Evolutionary conservation across 352 stramenopile species (phyloP), one percentile per base, ranked within the genome.

Genomic region (Phytophthora rubi): DNA sequence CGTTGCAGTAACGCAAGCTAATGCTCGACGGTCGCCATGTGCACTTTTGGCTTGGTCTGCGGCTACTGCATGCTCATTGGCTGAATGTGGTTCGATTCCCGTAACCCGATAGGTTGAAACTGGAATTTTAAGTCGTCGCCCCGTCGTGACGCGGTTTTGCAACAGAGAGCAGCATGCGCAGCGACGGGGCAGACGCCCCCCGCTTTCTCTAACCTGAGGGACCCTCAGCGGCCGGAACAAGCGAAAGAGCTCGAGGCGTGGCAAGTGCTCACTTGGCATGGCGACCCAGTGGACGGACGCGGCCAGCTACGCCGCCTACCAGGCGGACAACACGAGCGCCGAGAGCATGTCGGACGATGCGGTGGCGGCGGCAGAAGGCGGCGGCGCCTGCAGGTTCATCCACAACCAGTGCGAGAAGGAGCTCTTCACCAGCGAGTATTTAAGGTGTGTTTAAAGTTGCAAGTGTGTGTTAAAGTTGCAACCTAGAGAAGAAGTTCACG

Each of bases 351-450:
- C 63, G 51, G 62, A 72, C 37, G 59, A 57, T 12, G 33, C 33
- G 5, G 21, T 30, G 26, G 7, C 28, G 5, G 21, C 39, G 26
- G 7, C 28, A 0, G 53, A 68, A 6, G 33, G 33, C 10, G 33
- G 8, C 8, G 33, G 33, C 33, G 18, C 65, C 16, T 83, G 79
- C 35, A 68, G 77, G 5, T 93, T 93, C 39, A 72, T 87, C 32
- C 85, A 93, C 73, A 82, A 79, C 28, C 85, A 93, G 62, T 93
- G 85, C 70, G 82, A 91, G 42, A 86, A 89, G 45, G 82, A 88
- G 59, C 82, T 93, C 62, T 93, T 93, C 59, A 86, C 76, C 28
- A 78, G 70, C 60, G 85, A 93, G 63, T 93, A 93, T 77, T 76
- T 91, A 70, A 75, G 85, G 85, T 92, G 23, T 32, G 45, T 42